A percentile compares a stretch with the other conserved stretches of the same genome.
These are phyloP conservation scores for Annulohypoxylon bovei DNA, from an alignment of 495 filamentous ascomycete species.

Conservation along the genomic window DNA sequence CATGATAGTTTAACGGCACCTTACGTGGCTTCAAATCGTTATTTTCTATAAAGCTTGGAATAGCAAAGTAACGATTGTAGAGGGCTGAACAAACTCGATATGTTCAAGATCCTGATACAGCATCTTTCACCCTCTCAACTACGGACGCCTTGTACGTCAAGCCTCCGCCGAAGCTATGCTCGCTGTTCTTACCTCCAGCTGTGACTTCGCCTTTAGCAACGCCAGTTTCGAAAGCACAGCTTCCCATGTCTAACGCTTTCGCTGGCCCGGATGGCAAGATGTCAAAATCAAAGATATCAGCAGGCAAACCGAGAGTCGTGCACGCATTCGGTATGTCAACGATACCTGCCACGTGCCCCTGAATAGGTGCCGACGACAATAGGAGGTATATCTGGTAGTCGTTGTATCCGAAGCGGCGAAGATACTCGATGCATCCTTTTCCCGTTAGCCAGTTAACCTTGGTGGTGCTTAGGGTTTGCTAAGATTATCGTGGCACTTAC, in stretches of 20 bases:
- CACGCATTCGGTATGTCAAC: slow-evolving; percentile 89
- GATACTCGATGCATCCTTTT: slow-evolving; percentile 76
- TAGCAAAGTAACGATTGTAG: neutral
- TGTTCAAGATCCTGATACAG: slow-evolving; percentile 10
- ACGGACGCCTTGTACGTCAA: slow-evolving; percentile 56
- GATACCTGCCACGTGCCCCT: slow-evolving; percentile 93
- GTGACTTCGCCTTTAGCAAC: slow-evolving; percentile 55
- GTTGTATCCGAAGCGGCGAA: slow-evolving; percentile 77
- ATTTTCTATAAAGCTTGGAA: neutral
- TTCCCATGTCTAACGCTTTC: slow-evolving; percentile 76
- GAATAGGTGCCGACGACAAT: slow-evolving; percentile 87
- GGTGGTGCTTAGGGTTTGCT: neutral
- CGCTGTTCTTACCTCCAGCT: slow-evolving; percentile 56
- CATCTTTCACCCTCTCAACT: slow-evolving; percentile 25
- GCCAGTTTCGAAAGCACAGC: slow-evolving; percentile 75
- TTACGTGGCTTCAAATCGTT: neutral
- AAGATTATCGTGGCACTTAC: slow-evolving; percentile 52
- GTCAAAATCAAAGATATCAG: slow-evolving; percentile 98
- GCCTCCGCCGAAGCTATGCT: slow-evolving; percentile 62
- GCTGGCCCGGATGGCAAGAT: slow-evolving; percentile 73
- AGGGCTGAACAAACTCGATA: neutral
- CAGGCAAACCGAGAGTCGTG: slow-evolving; percentile 87
- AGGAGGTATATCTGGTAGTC: slow-evolving; percentile 91
- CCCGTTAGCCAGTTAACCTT: neutral
- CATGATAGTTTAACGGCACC: neutral